Evolutionary conservation across 2,329 filamentous ascomycete genomes (phyloP), one percentile per base, ranked within the genome.

Genomic region (Talaromyces atroroseus): DNA sequence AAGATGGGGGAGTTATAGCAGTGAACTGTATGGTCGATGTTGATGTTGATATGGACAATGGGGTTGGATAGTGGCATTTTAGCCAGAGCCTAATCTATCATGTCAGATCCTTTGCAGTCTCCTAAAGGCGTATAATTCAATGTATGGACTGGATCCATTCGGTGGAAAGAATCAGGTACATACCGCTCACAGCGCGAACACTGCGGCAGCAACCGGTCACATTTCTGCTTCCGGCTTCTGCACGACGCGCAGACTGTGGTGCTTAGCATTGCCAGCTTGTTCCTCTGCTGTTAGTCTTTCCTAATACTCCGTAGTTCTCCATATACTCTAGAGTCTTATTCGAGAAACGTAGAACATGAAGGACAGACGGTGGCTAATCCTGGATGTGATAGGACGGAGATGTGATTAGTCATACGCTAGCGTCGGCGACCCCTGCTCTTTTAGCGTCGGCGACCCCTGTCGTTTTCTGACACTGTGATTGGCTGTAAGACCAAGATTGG

Each of bases 401-500:
- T 16, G 12, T 16, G 32, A 14, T 36, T 36, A 36, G 32, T 36
- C 32, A 36, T 16, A 10, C 10, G 14, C 32, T 36, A 36, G 32
- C 32, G 29, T 49, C 34, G 47, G 18, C 46, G 46, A 48, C 46
- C 46, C 46, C 46, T 48, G 46, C 46, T 32, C 16, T 47, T 49
- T 49, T 49, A 49, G 47, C 47, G 47, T 21, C 11, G 29, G n/a
- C 48, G 48, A 50, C 32, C 48, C 48, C 48, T 50, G 48, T 50
- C 48, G 20, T 3, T 44, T 44, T 44, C 2, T 6, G 8, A 8
- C 6, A 2, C 40, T 23, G 40, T 44, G 40, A 44, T 18, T 44
- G 40, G 40, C 40, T 44, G 40, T 4, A 23, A 14, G 20, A 23
- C 40, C 20, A 1, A 3, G 18, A 1, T 42, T 18, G 3, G 4